Evolutionary conservation across 805 yeast species (phyloP).

Genomic region (Gaillardinia entomophila): DNA sequence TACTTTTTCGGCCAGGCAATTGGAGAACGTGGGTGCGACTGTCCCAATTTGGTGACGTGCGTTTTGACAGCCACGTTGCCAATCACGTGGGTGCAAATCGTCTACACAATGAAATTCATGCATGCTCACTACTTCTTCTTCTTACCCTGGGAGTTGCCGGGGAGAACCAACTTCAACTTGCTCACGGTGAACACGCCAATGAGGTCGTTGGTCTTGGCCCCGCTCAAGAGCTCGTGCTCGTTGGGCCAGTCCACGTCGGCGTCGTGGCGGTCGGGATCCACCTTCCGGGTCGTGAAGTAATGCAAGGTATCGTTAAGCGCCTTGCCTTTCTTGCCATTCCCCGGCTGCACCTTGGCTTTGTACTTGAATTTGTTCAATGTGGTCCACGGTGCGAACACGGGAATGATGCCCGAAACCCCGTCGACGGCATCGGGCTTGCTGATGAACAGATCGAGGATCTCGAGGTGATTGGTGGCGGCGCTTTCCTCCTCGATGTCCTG

Average conservation of each 20-base stretch:
- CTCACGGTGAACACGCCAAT: constrained; percentile 64
- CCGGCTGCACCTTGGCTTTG: constrained; percentile 79
- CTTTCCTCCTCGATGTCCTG: constrained; percentile 24
- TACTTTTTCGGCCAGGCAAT: no score
- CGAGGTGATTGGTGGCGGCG: constrained; percentile 26
- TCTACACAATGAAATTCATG: no score
- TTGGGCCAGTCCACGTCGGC: constrained; percentile 63
- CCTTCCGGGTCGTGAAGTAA: constrained; percentile 45
- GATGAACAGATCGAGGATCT: constrained; percentile 41
- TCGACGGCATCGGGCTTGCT: constrained; percentile 46
- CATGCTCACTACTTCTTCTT: no score
- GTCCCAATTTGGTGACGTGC: no score
- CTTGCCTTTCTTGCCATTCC: constrained; percentile 81
- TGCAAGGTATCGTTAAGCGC: constrained; percentile 65
- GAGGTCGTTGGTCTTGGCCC: constrained; percentile 59
- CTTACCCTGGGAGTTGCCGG: no score
- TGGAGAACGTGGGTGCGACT: no score
- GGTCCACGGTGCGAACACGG: constrained; percentile 92
- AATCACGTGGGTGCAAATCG: no score
- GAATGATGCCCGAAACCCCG: constrained; percentile 56
- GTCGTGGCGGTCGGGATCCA: constrained; percentile 40
- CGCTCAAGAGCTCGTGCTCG: constrained; percentile 53
- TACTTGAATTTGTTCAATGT: constrained; percentile 69
- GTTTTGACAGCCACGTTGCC: no score
- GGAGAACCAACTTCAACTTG: constrained; percentile 60